Evolutionary conservation across 164 flowering plant genomes (phyloP).

Genomic region (Umbellularia californica): DNA sequence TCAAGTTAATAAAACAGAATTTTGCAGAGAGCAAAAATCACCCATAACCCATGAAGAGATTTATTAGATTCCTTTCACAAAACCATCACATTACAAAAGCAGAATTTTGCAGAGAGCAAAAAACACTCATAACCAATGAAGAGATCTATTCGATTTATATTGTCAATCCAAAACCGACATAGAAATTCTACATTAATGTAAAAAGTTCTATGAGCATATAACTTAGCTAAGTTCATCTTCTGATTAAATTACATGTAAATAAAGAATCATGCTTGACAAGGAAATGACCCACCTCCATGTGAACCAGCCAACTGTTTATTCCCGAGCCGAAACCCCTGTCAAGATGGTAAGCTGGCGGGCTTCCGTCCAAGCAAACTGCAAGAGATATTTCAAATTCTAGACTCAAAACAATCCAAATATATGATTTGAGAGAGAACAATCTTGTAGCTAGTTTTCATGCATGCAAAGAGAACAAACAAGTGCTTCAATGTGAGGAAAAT

Average conservation of each 20-base stretch:
- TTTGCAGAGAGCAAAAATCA: background rate
- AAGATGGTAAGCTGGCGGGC: constrained; percentile 30
- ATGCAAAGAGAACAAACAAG: background rate
- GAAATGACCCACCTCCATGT: constrained; percentile 17
- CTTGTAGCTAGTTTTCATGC: background rate
- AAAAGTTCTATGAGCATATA: background rate
- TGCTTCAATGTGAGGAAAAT: background rate
- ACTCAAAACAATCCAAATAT: background rate
- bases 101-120: background rate
- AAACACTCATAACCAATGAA: background rate
- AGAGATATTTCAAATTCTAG: background rate
- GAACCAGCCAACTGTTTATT: constrained; percentile 25
- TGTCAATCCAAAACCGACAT: background rate
- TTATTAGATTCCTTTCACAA: background rate
- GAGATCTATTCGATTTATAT: background rate
- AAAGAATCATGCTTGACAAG: background rate
- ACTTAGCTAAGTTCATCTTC: background rate
- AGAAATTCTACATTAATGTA: too few relatives aligned
- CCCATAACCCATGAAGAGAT: background rate
- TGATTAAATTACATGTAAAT: background rate
- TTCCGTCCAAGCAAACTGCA: constrained; percentile 33
- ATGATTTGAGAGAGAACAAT: background rate
- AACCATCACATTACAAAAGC: background rate
- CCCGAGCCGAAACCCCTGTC: constrained; percentile 25
- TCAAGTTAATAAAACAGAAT: background rate